Base-by-base conservation (phyloP, 495 filamentous ascomycete genomes). In the Penicillium canescens region DNA sequence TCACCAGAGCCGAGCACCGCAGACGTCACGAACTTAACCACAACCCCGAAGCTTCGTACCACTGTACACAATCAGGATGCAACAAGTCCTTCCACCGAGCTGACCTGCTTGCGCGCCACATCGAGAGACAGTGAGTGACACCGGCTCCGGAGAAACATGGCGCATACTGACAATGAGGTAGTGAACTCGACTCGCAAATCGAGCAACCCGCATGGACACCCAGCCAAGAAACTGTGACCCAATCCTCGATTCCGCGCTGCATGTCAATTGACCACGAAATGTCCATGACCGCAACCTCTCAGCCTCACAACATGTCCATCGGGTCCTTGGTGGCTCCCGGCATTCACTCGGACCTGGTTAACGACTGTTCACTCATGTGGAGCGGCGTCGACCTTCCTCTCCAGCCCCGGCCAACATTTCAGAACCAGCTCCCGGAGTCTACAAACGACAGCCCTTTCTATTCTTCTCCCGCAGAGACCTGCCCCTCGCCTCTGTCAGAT, bases 21-120 rank as follows among this genome's bases (percentile, higher is more conserved):
- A 91, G 91, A 69, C 90, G 91, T 43, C 91, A 96, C 73, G 88
- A 95, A 68, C 72, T 92, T 44, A 92, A 92, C 67, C 91, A 96
- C 73, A 85, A 86, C 62, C 81, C 81, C 16, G 77, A 84, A 53
- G 85, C 89, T 28, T 75, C 82, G 10, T 86, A 81, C 59, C 78
- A 78, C 24, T 95, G 91, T 68, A 78, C 81, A 7, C 77, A 84
- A 43, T 70, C 78, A 35, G 80, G 82, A 39, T 96, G 92, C 70
- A 85, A 84, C 14, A 90, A 86, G 66, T 80, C 84, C 11, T 96
- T 96, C 66, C 87, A 91, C 61, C 83, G 92, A 31, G 76, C 83
- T 12, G 92, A 96, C 70, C 72, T 96, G 21, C 77, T 95, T 26
- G 76, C 80, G 24, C 85, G 92, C 45, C 92, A 96, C 66, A 79